These are phyloP conservation scores for Colletotrichum tamarilloi DNA, from an alignment of 2,329 filamentous ascomycete species.

Conservation along the genomic window DNA sequence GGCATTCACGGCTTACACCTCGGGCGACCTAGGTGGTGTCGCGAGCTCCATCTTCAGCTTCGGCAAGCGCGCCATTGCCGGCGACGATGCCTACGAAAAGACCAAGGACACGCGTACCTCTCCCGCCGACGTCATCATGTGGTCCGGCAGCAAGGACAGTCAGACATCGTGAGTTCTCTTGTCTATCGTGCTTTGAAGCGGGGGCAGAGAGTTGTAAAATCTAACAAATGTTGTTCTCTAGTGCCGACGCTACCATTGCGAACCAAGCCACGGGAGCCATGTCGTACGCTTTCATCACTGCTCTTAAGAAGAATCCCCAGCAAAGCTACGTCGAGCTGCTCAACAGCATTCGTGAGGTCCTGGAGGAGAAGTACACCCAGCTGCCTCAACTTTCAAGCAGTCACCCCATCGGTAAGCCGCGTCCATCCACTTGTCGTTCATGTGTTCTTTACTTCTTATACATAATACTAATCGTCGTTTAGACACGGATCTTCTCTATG, in stretches of 20 bases:
- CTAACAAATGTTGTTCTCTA: constrained; percentile 47
- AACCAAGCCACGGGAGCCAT: constrained; percentile 95
- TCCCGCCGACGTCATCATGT: constrained; percentile 96
- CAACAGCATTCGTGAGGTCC: constrained; percentile 93
- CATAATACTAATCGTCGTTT: not conserved
- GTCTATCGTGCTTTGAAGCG: not conserved
- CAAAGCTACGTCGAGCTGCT: constrained; percentile 96
- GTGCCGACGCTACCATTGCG: constrained; percentile 88
- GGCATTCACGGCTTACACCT: constrained; percentile 81
- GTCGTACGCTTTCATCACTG: constrained; percentile 96
- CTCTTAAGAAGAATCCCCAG: constrained; percentile 91
- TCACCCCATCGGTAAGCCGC: constrained; percentile 85
- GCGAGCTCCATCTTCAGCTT: constrained; percentile 83
- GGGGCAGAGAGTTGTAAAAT: not conserved
- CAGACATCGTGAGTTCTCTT: constrained; percentile 77
- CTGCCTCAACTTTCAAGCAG: constrained; percentile 97
- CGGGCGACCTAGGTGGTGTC: constrained; percentile 86
- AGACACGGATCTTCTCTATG: constrained; percentile 34
- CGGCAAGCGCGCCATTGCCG: constrained; percentile 82
- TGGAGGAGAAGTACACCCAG: constrained; percentile 88
- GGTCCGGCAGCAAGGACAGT: constrained; percentile 94
- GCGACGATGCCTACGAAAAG: constrained; percentile 82
- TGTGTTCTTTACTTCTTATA: too few relatives aligned
- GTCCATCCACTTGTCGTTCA: constrained; percentile 29
- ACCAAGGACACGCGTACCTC: constrained; percentile 91